These are phyloP conservation scores for Populus hybrid DNA, from an alignment of 441 rosid species.

Conservation along the genomic window DNA sequence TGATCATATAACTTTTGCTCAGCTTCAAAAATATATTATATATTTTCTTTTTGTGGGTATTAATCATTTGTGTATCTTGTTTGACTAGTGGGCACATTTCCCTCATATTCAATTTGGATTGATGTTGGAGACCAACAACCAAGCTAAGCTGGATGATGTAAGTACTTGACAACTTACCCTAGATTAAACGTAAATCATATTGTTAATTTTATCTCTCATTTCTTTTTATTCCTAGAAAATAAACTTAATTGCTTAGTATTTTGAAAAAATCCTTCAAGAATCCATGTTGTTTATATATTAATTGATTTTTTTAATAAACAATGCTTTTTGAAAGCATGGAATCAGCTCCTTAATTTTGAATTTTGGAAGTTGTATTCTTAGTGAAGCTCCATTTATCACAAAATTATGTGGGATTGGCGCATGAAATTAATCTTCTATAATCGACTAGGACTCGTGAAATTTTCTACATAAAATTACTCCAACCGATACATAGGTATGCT, in stretches of 20 bases:
- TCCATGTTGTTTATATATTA: neutral
- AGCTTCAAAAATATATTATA: neutral
- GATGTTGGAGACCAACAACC: constrained; percentile 76
- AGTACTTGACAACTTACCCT: constrained; percentile 20
- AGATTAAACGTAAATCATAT: neutral
- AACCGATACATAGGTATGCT: neutral
- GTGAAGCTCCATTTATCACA: neutral
- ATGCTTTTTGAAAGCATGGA: neutral
- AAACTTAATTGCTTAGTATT: neutral
- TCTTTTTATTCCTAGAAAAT: neutral
- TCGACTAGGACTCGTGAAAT: neutral
- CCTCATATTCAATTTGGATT: constrained; percentile 91
- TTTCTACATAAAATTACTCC: neutral
- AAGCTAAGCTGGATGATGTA: constrained; percentile 58
- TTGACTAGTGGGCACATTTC: constrained; percentile 85
- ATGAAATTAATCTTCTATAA: no score
- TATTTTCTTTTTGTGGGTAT: neutral
- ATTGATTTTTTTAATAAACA: neutral
- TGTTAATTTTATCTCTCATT: neutral
- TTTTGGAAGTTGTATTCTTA: neutral
- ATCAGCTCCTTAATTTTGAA: neutral
- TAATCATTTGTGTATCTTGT: neutral
- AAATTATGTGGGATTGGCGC: no score
- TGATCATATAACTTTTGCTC: neutral
- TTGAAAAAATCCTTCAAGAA: neutral